phyloP scores from a whole-genome alignment of 2,329 filamentous ascomycete species.

The Kalmusia sp. region DNA sequence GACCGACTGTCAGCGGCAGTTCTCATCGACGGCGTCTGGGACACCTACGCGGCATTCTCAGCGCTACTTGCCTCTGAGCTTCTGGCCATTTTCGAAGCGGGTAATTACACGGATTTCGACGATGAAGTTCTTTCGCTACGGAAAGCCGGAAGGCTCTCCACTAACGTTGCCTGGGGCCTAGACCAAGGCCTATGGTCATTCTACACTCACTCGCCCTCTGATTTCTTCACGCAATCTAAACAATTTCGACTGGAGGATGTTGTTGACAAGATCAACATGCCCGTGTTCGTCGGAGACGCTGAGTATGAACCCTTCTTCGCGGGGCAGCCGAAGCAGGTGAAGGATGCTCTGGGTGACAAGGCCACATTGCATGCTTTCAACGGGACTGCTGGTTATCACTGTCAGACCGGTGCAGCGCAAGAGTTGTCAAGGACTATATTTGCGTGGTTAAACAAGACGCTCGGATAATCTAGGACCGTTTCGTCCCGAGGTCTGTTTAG shows the following conservation, averaged over 20 bases:
- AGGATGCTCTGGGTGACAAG: not conserved
- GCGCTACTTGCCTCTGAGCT: not conserved
- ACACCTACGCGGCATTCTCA: not conserved
- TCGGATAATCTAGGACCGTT: no score
- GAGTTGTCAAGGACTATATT: conserved; percentile 6
- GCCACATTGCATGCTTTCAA: conserved; percentile 3
- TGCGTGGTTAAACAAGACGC: conserved; percentile 9
- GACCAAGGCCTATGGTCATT: conserved; percentile 18
- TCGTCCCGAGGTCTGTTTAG: no score
- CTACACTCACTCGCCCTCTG: conserved; percentile 11
- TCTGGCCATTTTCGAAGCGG: not conserved
- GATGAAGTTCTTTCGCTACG: not conserved
- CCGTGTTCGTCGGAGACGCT: conserved; percentile 9
- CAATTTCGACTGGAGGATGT: conserved; percentile 2
- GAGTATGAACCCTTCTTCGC: conserved; percentile 4
- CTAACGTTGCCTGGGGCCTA: conserved; percentile 7
- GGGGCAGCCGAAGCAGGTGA: conserved; percentile 2
- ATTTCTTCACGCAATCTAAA: conserved; percentile 3
- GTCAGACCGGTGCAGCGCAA: conserved; percentile 5
- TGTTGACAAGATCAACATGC: conserved; percentile 10
- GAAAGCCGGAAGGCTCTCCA: not conserved
- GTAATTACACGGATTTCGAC: conserved; percentile 10
- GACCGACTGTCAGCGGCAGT: conserved; percentile 34
- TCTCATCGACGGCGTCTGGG: conserved; percentile 22
- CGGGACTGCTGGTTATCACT: conserved; percentile 2